These are phyloP conservation scores for Amesomyces nigricolor DNA, from an alignment of 2,329 filamentous ascomycete genomes.

Conservation along the genomic window DNA sequence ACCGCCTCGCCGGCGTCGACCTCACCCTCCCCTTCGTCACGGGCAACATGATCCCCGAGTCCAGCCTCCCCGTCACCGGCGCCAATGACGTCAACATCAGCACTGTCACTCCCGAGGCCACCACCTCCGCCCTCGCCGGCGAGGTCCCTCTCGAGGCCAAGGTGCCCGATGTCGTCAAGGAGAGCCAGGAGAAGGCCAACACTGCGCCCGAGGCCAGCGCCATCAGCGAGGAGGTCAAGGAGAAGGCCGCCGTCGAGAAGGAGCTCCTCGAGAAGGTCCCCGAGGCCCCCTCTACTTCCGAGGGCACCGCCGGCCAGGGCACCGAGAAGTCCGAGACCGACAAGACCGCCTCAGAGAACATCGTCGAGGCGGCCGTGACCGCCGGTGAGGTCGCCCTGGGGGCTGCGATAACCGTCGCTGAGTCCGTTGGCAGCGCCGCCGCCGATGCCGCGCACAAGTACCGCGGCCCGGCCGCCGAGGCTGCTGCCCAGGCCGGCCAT, in stretches of 20 bases:
- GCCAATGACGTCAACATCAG: conserved; percentile 44
- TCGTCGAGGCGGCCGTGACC: conserved; percentile 37
- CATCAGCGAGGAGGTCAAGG: conserved; percentile 57
- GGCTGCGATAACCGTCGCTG: conserved; percentile 20
- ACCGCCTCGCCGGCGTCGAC: conserved; percentile 51
- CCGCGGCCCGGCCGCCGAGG: conserved; percentile 3
- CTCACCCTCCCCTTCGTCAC: conserved; percentile 51
- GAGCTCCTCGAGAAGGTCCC: conserved; percentile 65
- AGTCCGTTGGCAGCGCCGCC: conserved; percentile 29
- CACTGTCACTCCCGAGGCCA: conserved; percentile 50
- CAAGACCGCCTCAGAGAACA: conserved; percentile 38
- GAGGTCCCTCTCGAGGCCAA: conserved; percentile 55
- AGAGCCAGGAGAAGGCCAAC: conserved; percentile 64
- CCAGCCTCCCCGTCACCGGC: conserved; percentile 62
- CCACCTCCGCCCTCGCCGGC: conserved; percentile 64
- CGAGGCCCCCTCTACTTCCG: conserved; percentile 52
- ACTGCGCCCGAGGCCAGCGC: conserved; percentile 63
- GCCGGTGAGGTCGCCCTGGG: conserved; percentile 38
- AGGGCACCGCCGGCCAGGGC: conserved; percentile 47
- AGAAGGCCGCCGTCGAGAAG: conserved; percentile 65
- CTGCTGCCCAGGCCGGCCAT: conserved; percentile 24
- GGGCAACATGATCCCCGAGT: conserved; percentile 71
- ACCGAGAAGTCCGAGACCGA: conserved; percentile 48
- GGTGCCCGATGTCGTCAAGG: conserved; percentile 60
- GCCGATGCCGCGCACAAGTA: conserved; percentile 30